A percentile compares a stretch with the other conserved stretches of the same genome.
Evolutionary conservation across 139 green algal species (phyloP).

Genomic region (Coelastrella sp.): DNA sequence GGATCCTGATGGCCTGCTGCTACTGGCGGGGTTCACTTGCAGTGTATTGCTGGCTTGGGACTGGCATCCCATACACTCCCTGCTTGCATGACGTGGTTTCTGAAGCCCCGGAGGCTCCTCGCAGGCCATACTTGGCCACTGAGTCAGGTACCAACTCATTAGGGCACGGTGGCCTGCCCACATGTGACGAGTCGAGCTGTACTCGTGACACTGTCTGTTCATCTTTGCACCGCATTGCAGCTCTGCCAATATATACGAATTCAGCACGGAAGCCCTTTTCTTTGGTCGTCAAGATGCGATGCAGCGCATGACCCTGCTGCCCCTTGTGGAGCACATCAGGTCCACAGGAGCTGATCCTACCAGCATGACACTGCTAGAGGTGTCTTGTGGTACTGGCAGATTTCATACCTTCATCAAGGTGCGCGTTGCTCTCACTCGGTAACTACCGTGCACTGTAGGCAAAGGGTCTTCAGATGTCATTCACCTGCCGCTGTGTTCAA

Average conservation of each 20-base stretch:
- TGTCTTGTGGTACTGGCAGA: constrained; percentile 87
- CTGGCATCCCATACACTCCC: too few species aligned
- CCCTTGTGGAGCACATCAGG: constrained; percentile 47
- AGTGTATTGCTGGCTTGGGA: too few species aligned
- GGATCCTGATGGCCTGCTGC: too few species aligned
- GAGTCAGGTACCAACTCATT: neutral
- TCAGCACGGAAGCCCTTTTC: constrained; percentile 90
- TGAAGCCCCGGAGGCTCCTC: too few species aligned
- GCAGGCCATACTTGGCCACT: neutral
- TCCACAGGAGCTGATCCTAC: constrained; percentile 6
- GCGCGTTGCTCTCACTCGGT: too few species aligned
- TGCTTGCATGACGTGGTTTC: too few species aligned
- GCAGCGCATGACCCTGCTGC: constrained; percentile 65
- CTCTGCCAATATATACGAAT: constrained; percentile 85
- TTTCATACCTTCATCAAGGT: constrained; percentile 92
- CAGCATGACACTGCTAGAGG: constrained; percentile 76
- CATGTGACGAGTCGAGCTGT: neutral
- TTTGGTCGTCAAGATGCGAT: constrained; percentile 91
- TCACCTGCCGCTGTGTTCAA: neutral
- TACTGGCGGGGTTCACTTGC: too few species aligned
- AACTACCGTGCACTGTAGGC: neutral
- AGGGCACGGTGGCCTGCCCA: neutral
- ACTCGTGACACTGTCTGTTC: neutral
- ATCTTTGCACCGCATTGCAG: constrained; percentile 13
- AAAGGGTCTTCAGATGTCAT: neutral